phyloP scores from a whole-genome alignment of 306 rosid genomes.

The Vigna unguiculata region DNA sequence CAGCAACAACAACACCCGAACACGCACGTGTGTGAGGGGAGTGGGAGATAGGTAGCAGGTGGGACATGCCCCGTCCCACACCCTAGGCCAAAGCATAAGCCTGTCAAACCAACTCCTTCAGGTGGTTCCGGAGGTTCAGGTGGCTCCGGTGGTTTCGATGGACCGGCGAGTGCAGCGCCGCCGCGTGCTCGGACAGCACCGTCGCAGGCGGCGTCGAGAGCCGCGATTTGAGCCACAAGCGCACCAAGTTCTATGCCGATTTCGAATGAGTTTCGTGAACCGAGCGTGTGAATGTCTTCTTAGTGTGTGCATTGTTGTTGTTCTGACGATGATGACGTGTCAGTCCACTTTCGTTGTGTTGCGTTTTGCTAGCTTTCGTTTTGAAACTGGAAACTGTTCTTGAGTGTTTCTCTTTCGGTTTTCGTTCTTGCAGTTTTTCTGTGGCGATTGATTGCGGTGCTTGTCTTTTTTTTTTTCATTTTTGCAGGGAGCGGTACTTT shows the following conservation, averaged over 20 bases:
- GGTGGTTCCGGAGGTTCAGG: too few relatives aligned
- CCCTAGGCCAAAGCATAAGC: too few relatives aligned
- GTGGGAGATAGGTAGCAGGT: too few relatives aligned
- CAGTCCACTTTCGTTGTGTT: not conserved
- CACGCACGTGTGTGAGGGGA: too few relatives aligned
- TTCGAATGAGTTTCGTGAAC: constrained; percentile 63
- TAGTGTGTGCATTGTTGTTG: not conserved
- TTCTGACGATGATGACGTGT: not conserved
- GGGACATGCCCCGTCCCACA: too few relatives aligned
- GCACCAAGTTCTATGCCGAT: constrained; percentile 76
- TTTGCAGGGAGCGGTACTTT: constrained; percentile 70
- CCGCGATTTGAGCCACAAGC: constrained; percentile 75
- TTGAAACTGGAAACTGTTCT: constrained; percentile 34
- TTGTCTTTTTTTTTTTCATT: constrained; percentile 18
- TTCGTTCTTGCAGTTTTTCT: not conserved
- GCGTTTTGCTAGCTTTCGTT: not conserved
- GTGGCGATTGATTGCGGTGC: not conserved
- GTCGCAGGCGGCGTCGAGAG: constrained; percentile 62
- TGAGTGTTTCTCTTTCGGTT: not conserved
- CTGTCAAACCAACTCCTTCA: too few relatives aligned
- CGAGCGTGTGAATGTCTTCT: not conserved
- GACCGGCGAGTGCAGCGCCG: constrained; percentile 68
- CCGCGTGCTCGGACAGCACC: constrained; percentile 30
- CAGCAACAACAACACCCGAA: too few relatives aligned
- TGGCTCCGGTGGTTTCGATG: constrained; percentile 49